phyloP scores from a whole-genome alignment of 768 basidiomycete genomes.

The Xerocomellus chrysenteron region DNA sequence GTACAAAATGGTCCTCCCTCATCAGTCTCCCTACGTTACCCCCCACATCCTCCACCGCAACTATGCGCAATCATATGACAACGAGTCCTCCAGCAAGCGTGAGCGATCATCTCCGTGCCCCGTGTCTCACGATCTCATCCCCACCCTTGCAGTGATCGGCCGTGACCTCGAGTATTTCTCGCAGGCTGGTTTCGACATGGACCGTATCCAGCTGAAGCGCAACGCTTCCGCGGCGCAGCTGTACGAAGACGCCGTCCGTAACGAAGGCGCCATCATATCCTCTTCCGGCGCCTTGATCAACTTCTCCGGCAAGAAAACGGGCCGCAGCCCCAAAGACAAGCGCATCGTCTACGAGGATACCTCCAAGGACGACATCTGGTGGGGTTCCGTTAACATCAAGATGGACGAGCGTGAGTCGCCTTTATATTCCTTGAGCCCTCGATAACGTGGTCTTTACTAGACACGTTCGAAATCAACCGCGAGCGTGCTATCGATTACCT shows the following conservation, averaged over 20 bases:
- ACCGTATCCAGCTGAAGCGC: constrained; percentile 92
- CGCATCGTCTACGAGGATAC: constrained; percentile 98
- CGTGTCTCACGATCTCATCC: constrained; percentile 9
- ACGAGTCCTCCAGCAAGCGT: constrained; percentile 60
- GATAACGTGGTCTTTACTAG: constrained; percentile 33
- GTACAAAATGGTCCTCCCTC: constrained; percentile 61
- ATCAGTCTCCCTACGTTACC: constrained; percentile 82
- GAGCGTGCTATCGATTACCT: constrained; percentile 99
- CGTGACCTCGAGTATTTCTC: constrained; percentile 96
- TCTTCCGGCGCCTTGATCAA: constrained; percentile 97
- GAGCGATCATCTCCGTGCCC: constrained; percentile 28
- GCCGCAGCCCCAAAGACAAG: constrained; percentile 97
- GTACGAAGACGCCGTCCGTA: constrained; percentile 97
- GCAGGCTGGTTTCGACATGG: constrained; percentile 99
- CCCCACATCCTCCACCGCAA: constrained; percentile 87
- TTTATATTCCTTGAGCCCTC: neutral
- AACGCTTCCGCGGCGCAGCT: constrained; percentile 87
- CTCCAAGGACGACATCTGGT: constrained; percentile 97
- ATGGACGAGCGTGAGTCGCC: constrained; percentile 85
- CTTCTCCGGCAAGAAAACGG: constrained; percentile 99
- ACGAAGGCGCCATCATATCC: constrained; percentile 98
- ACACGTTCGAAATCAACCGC: constrained; percentile 99
- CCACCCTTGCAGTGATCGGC: constrained; percentile 67
- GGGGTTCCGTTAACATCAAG: constrained; percentile 99
- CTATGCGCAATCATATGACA: constrained; percentile 74